Percentiles rank a stretch among this genome's conserved stretches.
Evolutionary conservation across 257 asterid genomes (phyloP).

Genomic region (Solanum sejunctum): DNA sequence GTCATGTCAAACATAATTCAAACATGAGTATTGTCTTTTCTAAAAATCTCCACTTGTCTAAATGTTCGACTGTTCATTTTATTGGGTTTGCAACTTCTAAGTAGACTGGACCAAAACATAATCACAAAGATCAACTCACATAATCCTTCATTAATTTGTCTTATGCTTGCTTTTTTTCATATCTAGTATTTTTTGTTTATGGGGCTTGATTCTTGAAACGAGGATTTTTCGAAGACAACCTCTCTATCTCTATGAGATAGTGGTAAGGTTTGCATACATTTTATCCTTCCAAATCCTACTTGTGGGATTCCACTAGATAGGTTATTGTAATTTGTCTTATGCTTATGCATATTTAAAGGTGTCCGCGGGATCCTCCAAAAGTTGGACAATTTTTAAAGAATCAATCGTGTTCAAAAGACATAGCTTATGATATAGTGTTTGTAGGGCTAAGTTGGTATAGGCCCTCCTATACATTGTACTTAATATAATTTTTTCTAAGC

Average conservation of each 20-base stretch:
- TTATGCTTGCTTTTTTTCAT: too few species aligned
- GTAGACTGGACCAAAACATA: constrained; percentile 3
- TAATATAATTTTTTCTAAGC: neutral
- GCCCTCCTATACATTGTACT: neutral
- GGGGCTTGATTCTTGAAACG: too few species aligned
- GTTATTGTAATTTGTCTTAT: neutral
- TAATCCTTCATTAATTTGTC: neutral
- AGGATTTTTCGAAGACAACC: accelerated
- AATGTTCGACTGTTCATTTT: neutral
- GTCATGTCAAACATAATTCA: constrained; percentile 25
- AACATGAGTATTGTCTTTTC: constrained; percentile 12
- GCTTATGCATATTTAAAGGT: neutral
- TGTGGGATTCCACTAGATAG: too few species aligned
- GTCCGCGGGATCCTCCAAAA: neutral
- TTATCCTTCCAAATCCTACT: too few species aligned
- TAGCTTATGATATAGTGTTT: neutral
- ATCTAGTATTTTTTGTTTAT: too few species aligned
- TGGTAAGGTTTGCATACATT: too few species aligned
- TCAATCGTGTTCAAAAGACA: neutral
- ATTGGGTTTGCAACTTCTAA: neutral
- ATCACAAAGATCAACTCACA: neutral
- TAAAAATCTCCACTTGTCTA: neutral
- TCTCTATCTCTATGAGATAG: too few species aligned
- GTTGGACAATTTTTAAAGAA: neutral
- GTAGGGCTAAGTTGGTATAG: neutral